phyloP scores from a whole-genome alignment of 768 basidiomycete genomes.

The Trametes punicea region DNA sequence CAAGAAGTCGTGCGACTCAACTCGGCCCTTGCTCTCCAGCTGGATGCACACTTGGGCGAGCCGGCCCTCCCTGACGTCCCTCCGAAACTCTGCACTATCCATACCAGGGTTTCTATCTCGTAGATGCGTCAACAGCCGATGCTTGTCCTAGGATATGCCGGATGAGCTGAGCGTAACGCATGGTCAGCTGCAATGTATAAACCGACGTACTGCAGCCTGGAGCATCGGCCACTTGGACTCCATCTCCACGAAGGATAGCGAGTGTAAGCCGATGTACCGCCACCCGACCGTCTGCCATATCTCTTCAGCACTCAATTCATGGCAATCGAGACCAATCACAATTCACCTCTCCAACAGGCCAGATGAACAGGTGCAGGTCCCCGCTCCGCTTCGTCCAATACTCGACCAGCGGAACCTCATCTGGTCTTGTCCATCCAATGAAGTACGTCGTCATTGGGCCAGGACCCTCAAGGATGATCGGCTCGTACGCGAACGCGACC shows the following conservation, averaged over 20 bases:
- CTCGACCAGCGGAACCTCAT: constrained; percentile 33
- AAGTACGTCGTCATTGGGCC: constrained; percentile 38
- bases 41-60: constrained; percentile 36
- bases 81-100: constrained; percentile 28
- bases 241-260: background rate
- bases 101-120: constrained; percentile 30
- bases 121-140: constrained; percentile 32
- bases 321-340: background rate
- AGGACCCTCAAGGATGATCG: constrained; percentile 49
- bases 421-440: constrained; percentile 49
- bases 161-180: background rate
- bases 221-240: constrained; percentile 11
- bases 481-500: constrained; percentile 53
- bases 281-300: constrained; percentile 6
- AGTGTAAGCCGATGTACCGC: constrained; percentile 19
- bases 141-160: constrained; percentile 24
- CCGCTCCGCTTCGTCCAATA: constrained; percentile 22
- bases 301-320: background rate
- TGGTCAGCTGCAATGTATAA: background rate
- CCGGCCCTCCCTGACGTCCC: constrained; percentile 38
- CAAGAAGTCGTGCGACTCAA: constrained; percentile 14
- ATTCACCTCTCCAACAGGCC: constrained; percentile 43
- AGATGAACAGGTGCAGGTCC: constrained; percentile 49
- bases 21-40: constrained; percentile 11
- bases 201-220: constrained; percentile 2